Conservation (phyloP, 2,329 filamentous ascomycete genomes). For the Fusarium mundagurra region DNA sequence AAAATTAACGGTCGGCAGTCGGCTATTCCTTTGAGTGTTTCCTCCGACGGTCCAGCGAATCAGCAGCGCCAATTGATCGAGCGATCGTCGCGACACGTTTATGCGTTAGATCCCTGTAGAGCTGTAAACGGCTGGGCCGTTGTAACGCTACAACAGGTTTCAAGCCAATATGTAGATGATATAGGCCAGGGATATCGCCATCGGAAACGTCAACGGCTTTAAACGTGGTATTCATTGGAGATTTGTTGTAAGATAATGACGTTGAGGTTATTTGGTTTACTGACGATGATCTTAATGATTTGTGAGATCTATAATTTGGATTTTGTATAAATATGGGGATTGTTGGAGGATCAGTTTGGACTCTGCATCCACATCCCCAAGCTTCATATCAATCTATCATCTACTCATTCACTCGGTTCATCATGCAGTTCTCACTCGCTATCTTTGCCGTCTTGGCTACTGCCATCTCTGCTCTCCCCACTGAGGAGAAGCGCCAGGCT, state of each 20-base stretch:
- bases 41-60: slow-evolving; percentile 23
- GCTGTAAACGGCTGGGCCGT: slow-evolving; percentile 7
- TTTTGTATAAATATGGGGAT: slow-evolving; percentile 23
- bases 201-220: slow-evolving; percentile 27
- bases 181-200: slow-evolving; percentile 26
- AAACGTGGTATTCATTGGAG: neutral
- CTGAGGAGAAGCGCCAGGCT: slow-evolving; percentile 46
- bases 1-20: neutral
- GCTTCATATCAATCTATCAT: slow-evolving; percentile 4
- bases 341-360: neutral
- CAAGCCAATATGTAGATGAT: neutral
- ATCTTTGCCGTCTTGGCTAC: slow-evolving; percentile 42
- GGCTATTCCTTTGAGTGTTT: slow-evolving; percentile 17
- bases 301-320: neutral
- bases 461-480: slow-evolving; percentile 41
- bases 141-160: slow-evolving; percentile 37
- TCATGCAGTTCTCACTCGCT: slow-evolving; percentile 47
- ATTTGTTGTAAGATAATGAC: slow-evolving; percentile 19
- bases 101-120: slow-evolving; percentile 29
- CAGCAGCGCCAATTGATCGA: neutral
- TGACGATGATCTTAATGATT: neutral
- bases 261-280: neutral
- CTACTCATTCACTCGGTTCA: neutral
- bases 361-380: neutral
- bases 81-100: slow-evolving; percentile 15